Evolutionary conservation across 768 basidiomycete species (phyloP), one percentile per base, ranked within the genome.

Genomic region (Pulveroboletus frians): DNA sequence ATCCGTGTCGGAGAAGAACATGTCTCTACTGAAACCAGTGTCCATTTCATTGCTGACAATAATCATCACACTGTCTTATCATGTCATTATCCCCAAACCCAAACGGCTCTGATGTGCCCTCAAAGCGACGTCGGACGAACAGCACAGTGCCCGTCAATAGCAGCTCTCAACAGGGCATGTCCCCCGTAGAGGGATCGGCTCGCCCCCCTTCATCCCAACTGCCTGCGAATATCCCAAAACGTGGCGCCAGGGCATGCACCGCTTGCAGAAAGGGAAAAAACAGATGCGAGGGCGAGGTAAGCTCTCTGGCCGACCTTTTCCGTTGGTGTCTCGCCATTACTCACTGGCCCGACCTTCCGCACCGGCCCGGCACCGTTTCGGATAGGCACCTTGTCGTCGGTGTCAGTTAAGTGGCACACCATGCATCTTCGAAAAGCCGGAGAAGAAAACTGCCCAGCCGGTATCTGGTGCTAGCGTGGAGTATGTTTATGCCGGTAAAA

Each of bases 231-330:
- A 86, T 90, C 57, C 88, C 89, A 38, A 92, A 92, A 77, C 78
- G 89, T 60, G 90, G 90, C n/a, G 87, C 88, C 47, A 76, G 88
- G 55, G 90, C 90, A 47, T 92, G 90, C 67, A 91, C 89, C 14
- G 81, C 85, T 55, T 92, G 90, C 70, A 82, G 90, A 66, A 90
- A 89, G 61, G 90, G 90, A 50, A 93, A 92, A 76, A 93, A 93
- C 74, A 76, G 90, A 67, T 93, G 91, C 65, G 91, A 93, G 73
- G 89, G 90, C 70, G 90, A 91, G 79, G 89, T 89, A 63, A 65
- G 78, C 57, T 55, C 50, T 48, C 36, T 65, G 43, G 51, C 56
- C 52, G 65, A 60, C 58, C 60, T 65, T 65, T 66, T 58, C 54
- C 53, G 55, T 59, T 67, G 29, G 72, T 76, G 68, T 72, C 74